These are phyloP conservation scores for Geotrichum fermentans DNA, from an alignment of 1,139 yeast species.

Conservation along the genomic window DNA sequence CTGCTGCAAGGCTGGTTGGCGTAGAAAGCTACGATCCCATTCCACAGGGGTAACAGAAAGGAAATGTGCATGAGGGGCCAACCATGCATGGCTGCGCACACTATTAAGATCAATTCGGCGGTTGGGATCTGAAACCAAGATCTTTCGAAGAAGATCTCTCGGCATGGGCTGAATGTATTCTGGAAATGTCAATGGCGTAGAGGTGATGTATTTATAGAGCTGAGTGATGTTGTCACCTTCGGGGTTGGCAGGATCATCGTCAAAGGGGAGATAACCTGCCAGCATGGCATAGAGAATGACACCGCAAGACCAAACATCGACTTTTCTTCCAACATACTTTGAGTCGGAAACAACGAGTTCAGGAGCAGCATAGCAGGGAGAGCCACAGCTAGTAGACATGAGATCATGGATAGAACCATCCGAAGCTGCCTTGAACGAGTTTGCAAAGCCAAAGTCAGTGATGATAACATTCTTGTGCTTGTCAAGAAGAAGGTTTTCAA, in stretches of 20 bases:
- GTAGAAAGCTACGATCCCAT: constrained; percentile 56
- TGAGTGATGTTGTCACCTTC: constrained; percentile 92
- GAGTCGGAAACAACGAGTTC: constrained; percentile 84
- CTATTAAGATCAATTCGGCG: constrained; percentile 64
- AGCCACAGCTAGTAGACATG: constrained; percentile 95
- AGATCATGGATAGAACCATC: constrained; percentile 47
- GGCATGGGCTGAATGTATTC: constrained; percentile 90
- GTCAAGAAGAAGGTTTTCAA: constrained; percentile 65
- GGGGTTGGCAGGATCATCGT: constrained; percentile 94
- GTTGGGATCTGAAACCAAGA: constrained; percentile 81
- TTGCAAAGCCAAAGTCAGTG: constrained; percentile 88
- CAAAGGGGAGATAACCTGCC: constrained; percentile 95
- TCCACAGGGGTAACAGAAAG: constrained; percentile 79
- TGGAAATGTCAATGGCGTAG: constrained; percentile 89
- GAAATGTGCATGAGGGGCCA: constrained; percentile 73
- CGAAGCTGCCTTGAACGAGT: constrained; percentile 51
- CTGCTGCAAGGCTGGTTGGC: constrained; percentile 12
- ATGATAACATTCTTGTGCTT: constrained; percentile 75
- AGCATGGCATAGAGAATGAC: constrained; percentile 94
- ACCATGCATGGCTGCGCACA: constrained; percentile 82
- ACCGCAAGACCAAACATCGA: constrained; percentile 96
- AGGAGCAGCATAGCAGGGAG: constrained; percentile 98
- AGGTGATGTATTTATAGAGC: constrained; percentile 84
- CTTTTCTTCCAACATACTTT: constrained; percentile 90
- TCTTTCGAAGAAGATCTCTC: constrained; percentile 79